These are phyloP conservation scores for Lactifluus volemus DNA, from an alignment of 768 basidiomycete genomes.

Conservation along the genomic window DNA sequence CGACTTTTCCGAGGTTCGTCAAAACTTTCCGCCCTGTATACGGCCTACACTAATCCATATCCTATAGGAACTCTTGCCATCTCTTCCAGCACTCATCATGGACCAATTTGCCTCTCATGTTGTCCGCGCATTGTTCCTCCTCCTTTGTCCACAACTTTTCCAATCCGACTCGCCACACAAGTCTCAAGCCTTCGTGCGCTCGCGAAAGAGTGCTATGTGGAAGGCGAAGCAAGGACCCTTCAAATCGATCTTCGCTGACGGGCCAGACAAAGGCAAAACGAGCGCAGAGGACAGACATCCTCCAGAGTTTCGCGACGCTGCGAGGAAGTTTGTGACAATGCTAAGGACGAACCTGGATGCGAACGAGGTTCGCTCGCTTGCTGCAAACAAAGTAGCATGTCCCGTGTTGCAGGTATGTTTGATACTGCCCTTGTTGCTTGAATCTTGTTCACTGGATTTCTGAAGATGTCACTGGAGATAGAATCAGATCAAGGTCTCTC, in stretches of 20 bases:
- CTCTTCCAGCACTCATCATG: constrained; percentile 56
- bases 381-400: constrained; percentile 67
- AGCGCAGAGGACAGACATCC: constrained; percentile 25
- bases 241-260: constrained; percentile 63
- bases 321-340: constrained; percentile 38
- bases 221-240: constrained; percentile 74
- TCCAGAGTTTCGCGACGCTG: constrained; percentile 38
- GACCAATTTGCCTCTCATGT: constrained; percentile 91
- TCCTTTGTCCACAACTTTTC: constrained; percentile 59
- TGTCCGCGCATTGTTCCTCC: constrained; percentile 64
- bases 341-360: constrained; percentile 46
- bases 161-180: constrained; percentile 30
- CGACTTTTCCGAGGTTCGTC: constrained; percentile 53
- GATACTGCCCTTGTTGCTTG: constrained; percentile 1
- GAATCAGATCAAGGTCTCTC: constrained; percentile 61
- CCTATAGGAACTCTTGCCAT: constrained; percentile 59
- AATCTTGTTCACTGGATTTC: constrained; percentile 10
- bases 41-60: background rate
- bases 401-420: constrained; percentile 58
- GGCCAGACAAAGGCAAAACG: constrained; percentile 26
- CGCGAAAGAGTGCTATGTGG: constrained; percentile 78
- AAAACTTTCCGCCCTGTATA: background rate
- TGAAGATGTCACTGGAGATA: constrained; percentile 72
- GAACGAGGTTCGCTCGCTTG: constrained; percentile 72
- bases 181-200: constrained; percentile 45